phyloP scores from a whole-genome alignment of 1,139 yeast genomes.

The Tardiomyces digboiensis region DNA sequence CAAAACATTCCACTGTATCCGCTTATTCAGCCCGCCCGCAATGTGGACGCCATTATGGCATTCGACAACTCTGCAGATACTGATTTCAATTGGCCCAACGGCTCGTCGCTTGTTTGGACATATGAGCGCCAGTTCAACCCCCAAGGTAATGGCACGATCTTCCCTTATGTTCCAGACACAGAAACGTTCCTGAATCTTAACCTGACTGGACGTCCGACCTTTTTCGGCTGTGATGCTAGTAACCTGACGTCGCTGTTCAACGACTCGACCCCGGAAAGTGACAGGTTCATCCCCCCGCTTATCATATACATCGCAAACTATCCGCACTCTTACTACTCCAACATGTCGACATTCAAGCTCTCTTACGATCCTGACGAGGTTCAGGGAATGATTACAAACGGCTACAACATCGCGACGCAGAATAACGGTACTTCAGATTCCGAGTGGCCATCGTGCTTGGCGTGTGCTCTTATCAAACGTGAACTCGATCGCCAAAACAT shows the following conservation, averaged over 20 bases:
- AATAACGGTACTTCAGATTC: conserved; percentile 62
- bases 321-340: conserved; percentile 57
- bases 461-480: conserved; percentile 84
- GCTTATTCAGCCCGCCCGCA: conserved; percentile 57
- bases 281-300: conserved; percentile 48
- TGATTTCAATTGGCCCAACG: conserved; percentile 45
- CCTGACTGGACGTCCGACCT: conserved; percentile 37
- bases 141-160: conserved; percentile 54
- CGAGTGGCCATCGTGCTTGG: conserved; percentile 74
- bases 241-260: conserved; percentile 48
- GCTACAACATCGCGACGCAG: conserved; percentile 69
- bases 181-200: conserved; percentile 48
- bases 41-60: conserved; percentile 73
- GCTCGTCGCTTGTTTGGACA: conserved; percentile 46
- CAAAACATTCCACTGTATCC: conserved; percentile 79
- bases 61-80: conserved; percentile 86
- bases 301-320: conserved; percentile 74
- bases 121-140: conserved; percentile 39
- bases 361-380: conserved; percentile 54
- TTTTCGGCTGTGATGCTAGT: conserved; percentile 75
- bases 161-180: conserved; percentile 70
- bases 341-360: conserved; percentile 68
- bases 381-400: conserved; percentile 59
- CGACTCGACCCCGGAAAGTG: conserved; percentile 10
- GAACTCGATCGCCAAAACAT: conserved; percentile 59